A percentile compares a stretch with the other conserved stretches of the same genome.
Evolutionary conservation across 2,329 filamentous ascomycete species (phyloP).

Genomic region (Trichophyton verrucosum): DNA sequence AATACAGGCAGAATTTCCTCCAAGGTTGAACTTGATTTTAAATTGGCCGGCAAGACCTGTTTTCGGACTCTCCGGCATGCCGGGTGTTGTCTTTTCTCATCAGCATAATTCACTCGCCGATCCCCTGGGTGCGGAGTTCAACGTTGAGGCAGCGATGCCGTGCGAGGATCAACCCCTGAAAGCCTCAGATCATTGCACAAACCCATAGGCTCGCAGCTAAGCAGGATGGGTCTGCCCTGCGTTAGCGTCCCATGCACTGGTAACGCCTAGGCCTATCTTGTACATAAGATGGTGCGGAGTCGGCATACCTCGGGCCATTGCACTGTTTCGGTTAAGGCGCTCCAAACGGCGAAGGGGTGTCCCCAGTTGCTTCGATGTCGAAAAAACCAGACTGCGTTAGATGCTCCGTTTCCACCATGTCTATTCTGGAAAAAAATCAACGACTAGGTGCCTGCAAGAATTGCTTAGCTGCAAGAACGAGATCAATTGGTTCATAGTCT

Average conservation of each 20-base stretch:
- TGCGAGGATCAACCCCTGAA: background rate
- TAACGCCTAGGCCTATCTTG: background rate
- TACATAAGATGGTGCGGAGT: background rate
- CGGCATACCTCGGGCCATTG: background rate
- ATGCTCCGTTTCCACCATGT: background rate
- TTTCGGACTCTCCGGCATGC: background rate
- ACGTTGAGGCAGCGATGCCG: background rate
- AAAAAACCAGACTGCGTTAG: background rate
- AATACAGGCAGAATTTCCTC: background rate
- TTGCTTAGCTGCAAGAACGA: background rate
- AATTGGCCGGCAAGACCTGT: background rate
- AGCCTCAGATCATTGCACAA: background rate
- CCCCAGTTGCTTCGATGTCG: background rate
- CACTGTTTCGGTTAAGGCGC: constrained; percentile 1
- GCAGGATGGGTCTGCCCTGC: background rate
- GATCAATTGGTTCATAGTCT: background rate
- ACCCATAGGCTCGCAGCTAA: background rate
- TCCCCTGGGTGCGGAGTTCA: background rate
- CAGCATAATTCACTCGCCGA: background rate
- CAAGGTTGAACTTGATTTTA: background rate
- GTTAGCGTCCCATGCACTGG: background rate
- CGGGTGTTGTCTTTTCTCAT: background rate
- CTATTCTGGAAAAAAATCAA: background rate
- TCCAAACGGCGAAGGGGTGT: background rate
- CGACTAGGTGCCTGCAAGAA: background rate